phyloP scores from a whole-genome alignment of 371 early-diverging fungal genomes.

The Circinella umbellata region DNA sequence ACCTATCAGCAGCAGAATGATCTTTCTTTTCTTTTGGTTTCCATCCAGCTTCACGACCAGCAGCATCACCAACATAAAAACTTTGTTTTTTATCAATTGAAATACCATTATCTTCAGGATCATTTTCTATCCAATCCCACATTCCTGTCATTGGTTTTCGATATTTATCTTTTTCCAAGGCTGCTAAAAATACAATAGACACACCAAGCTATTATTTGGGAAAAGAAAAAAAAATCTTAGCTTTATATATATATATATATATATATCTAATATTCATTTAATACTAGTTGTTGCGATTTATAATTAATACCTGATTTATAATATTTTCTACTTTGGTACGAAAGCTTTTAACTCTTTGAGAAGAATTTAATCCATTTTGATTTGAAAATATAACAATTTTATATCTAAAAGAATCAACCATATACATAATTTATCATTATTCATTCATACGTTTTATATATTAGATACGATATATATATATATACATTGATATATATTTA shows the following conservation, averaged over 20 bases:
- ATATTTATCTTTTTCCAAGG: constrained; percentile 68
- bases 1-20: constrained; percentile 79
- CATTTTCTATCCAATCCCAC: constrained; percentile 70
- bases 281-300: too few relatives aligned
- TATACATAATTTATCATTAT: neutral
- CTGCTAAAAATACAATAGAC: constrained; percentile 68
- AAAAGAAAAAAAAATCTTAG: too few relatives aligned
- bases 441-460: constrained; percentile 6
- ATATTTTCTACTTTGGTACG: constrained; percentile 58
- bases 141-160: constrained; percentile 89
- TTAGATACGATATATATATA: neutral
- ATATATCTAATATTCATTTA: too few relatives aligned
- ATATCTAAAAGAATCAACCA: constrained; percentile 40
- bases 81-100: constrained; percentile 31
- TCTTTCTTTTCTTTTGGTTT: constrained; percentile 67
- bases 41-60: constrained; percentile 78
- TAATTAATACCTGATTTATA: constrained; percentile 27
- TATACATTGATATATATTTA: constrained; percentile 27
- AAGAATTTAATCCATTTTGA: constrained; percentile 62
- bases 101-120: neutral
- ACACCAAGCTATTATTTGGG: constrained; percentile 28
- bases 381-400: constrained; percentile 79
- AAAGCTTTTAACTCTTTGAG: constrained; percentile 51
- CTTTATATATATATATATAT: too few relatives aligned
- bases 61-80: constrained; percentile 93